phyloP scores from a whole-genome alignment of 768 basidiomycete genomes.

The Tubosaeta sp. region DNA sequence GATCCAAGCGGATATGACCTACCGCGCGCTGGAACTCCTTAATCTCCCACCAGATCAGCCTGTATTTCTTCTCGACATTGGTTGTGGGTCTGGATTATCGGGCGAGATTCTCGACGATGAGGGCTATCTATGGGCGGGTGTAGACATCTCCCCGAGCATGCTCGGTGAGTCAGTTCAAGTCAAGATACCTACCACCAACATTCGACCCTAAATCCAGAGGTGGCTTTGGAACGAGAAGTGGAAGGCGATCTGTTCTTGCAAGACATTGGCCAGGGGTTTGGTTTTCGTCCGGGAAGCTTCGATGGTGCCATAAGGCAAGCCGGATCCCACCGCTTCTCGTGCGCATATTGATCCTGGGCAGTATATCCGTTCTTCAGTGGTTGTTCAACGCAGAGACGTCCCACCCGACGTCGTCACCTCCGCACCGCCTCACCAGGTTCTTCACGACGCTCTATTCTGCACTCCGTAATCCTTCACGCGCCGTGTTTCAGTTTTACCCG shows the following conservation, averaged over 20 bases:
- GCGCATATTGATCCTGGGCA: constrained; percentile 29
- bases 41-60: constrained; percentile 76
- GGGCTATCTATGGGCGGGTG: constrained; percentile 89
- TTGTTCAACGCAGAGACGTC: constrained; percentile 94
- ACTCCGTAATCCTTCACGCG: constrained; percentile 80
- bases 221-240: constrained; percentile 91
- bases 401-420: constrained; percentile 83
- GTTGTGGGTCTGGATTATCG: constrained; percentile 94
- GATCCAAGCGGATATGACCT: constrained; percentile 97
- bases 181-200: neutral
- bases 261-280: constrained; percentile 97
- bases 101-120: constrained; percentile 96
- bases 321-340: neutral
- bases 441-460: constrained; percentile 90
- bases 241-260: constrained; percentile 96
- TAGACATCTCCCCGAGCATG: constrained; percentile 97
- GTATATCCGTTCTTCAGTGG: constrained; percentile 99
- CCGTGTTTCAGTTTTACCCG: constrained; percentile 93
- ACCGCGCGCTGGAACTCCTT: constrained; percentile 88
- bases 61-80: constrained; percentile 89
- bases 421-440: constrained; percentile 79
- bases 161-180: constrained; percentile 55
- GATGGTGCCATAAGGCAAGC: constrained; percentile 93
- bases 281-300: constrained; percentile 94
- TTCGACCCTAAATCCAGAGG: constrained; percentile 51